Evolutionary conservation across 1,139 yeast genomes (phyloP), one percentile per base, ranked within the genome.

Genomic region (Kodamaea fungicola): DNA sequence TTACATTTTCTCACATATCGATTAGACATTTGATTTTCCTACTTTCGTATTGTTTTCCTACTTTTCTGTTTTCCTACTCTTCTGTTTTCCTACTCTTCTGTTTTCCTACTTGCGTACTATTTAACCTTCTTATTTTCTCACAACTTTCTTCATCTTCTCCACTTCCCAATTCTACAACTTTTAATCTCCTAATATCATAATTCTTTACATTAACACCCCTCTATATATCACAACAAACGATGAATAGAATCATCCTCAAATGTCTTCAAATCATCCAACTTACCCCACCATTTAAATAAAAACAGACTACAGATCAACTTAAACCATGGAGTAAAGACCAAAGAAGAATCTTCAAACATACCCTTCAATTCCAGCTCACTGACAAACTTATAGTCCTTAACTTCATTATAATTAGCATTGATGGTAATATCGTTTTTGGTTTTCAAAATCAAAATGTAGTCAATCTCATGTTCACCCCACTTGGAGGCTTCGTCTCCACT

Each of bases 381-480:
- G 19, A 92, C 97, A 63, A 86, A 92, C 54, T 72, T 76, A 53
- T 68, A 67, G 57, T 86, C 96, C 57, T 80, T 81, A 37, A 92
- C 96, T 60, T 92, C 99, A 57, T 89, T 90, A 33, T 74, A 73
- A 53, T 80, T 83, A 29, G 83, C 77, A 35, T 74, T 50, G 34
- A 72, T 61, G 28, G 64, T 57, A 29, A 78, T 62, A 31, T 62
- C 62, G 32, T 89, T 80, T 45, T 75, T 70, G 23, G 89, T 67
- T 55, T 74, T 77, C 52, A 85, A 80, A 45, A 92, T 81, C 54
- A 94, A 73, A 50, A 92, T 94, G 62, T 92, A 92, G 62, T 92
- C 99, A 48, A 92, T 85, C 63, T 92, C 98, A 57, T 92, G 98
- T 60, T 92, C 98, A 35, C 97, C 98, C 98, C 98, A 92, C 42